Conservation (phyloP, 179 eudicot genomes). For the Spinacia oleracea region DNA sequence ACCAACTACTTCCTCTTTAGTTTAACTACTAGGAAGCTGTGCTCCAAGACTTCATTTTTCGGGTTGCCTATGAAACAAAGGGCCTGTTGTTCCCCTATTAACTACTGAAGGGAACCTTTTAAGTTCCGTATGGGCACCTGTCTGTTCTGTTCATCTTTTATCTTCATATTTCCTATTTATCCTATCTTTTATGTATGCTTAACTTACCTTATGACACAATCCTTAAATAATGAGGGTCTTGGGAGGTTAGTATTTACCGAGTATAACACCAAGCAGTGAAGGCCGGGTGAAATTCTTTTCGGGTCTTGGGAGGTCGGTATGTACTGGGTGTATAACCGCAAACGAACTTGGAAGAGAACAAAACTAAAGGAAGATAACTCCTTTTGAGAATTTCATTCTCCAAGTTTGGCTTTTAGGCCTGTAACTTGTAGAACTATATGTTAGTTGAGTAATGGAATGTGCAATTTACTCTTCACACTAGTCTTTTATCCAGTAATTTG, state of each 20-base stretch:
- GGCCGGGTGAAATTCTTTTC: too few relatives aligned
- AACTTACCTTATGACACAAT: not conserved
- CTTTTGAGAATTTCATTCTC: not conserved
- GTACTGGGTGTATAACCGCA: too few relatives aligned
- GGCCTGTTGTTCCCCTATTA: not conserved
- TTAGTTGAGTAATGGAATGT: not conserved
- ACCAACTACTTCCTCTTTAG: not conserved
- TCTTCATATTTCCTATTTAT: not conserved
- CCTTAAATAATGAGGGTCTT: not conserved
- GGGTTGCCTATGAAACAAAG: not conserved
- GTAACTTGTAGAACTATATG: not conserved
- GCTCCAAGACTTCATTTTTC: not conserved
- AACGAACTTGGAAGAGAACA: not conserved
- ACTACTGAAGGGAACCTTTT: not conserved
- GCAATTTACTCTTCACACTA: not conserved
- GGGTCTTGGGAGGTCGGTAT: too few relatives aligned
- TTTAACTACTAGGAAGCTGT: not conserved
- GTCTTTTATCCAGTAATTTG: not conserved
- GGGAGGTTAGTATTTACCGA: not conserved
- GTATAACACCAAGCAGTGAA: not conserved
- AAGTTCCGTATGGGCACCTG: not conserved
- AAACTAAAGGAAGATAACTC: not conserved
- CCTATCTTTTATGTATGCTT: not conserved
- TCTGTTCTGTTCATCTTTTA: not conserved
- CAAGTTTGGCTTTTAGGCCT: too few relatives aligned